A percentile compares a stretch with the other conserved stretches of the same genome.
Conservation (phyloP, 2,329 filamentous ascomycete genomes). For the Leptographium lundbergii region DNA sequence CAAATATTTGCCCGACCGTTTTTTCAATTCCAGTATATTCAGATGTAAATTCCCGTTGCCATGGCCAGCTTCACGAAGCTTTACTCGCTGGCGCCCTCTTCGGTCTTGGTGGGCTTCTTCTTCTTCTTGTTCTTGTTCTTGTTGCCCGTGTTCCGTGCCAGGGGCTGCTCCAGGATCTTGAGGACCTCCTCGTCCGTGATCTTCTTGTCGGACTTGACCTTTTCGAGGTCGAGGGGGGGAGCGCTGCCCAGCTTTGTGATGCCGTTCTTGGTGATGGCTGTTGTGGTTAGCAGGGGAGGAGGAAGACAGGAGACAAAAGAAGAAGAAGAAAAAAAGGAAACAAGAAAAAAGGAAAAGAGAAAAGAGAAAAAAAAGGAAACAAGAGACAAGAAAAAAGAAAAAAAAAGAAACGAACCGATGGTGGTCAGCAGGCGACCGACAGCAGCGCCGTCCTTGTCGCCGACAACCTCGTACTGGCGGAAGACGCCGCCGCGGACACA, state of each 20-base stretch:
- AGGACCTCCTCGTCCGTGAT: slow-evolving; percentile 92
- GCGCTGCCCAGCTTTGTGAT: slow-evolving; percentile 74
- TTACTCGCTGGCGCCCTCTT: slow-evolving; percentile 21
- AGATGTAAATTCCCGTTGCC: background rate
- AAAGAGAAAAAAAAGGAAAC: too few relatives aligned
- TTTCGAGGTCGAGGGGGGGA: slow-evolving; percentile 61
- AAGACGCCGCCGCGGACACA: slow-evolving; percentile 88
- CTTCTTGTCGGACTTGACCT: slow-evolving; percentile 94
- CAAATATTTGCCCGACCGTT: background rate
- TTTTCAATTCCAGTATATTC: background rate
- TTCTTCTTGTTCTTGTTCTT: slow-evolving; percentile 89
- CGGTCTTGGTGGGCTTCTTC: slow-evolving; percentile 39
- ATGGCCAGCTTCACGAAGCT: slow-evolving; percentile 8
- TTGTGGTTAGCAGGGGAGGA: background rate
- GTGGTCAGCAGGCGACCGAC: slow-evolving; percentile 85
- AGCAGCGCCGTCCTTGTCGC: slow-evolving; percentile 77
- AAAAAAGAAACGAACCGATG: slow-evolving; percentile 54
- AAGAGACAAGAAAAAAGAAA: slow-evolving; percentile 7
- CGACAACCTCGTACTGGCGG: slow-evolving; percentile 90
- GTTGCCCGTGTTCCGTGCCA: slow-evolving; percentile 67
- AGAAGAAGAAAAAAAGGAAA: slow-evolving; percentile 16
- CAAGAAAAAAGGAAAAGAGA: too few relatives aligned
- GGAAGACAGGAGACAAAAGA: slow-evolving; percentile 8
- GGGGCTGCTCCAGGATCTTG: slow-evolving; percentile 81
- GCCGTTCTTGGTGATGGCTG: slow-evolving; percentile 96